These are phyloP conservation scores for Cladobotryum mycophilum DNA, from an alignment of 2,329 filamentous ascomycete species.

Conservation along the genomic window DNA sequence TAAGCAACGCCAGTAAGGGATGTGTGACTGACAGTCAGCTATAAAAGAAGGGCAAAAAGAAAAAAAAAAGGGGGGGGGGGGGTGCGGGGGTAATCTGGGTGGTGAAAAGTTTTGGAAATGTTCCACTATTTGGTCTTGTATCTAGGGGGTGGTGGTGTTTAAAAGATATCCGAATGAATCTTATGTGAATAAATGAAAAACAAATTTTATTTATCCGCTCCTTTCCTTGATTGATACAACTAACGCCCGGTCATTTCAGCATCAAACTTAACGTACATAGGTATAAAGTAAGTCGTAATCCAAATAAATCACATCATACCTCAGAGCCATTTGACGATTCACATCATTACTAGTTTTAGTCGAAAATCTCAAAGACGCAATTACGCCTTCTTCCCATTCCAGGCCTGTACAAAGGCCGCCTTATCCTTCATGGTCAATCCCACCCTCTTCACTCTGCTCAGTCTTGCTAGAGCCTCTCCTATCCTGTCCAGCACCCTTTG, in stretches of 20 bases:
- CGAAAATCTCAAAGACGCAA: background rate
- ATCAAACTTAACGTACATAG: background rate
- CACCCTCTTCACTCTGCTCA: constrained; percentile 84
- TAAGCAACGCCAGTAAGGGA: constrained; percentile 53
- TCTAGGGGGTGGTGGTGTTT: constrained; percentile 5
- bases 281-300: background rate
- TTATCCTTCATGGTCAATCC: constrained; percentile 81
- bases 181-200: background rate
- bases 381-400: constrained; percentile 36
- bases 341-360: background rate
- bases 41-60: background rate
- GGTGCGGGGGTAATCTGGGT: too few species aligned
- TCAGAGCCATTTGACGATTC: background rate
- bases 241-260: too few species aligned
- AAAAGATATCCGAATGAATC: constrained; percentile 5
- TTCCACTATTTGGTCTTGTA: background rate
- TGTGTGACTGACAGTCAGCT: constrained; percentile 47
- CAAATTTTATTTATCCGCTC: too few species aligned
- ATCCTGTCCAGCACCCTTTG: constrained; percentile 68
- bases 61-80: too few species aligned
- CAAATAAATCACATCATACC: background rate
- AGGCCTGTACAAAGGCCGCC: constrained; percentile 69
- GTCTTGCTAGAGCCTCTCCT: constrained; percentile 75
- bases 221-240: too few species aligned
- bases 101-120: too few species aligned